Base-by-base conservation (phyloP, 768 basidiomycete genomes). In the Phylloporus rhodoxanthus region DNA sequence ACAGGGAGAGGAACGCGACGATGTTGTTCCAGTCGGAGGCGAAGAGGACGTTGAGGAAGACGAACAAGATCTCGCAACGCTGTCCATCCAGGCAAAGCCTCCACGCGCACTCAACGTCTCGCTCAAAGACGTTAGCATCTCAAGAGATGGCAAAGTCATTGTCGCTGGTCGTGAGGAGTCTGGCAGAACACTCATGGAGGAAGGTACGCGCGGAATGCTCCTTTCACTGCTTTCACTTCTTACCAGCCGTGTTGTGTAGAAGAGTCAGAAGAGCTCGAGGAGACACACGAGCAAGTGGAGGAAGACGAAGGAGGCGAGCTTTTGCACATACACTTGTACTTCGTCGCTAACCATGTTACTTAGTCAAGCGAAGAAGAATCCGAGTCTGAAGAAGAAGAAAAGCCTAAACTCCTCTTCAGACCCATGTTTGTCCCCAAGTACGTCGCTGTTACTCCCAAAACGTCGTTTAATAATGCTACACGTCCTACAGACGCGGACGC, bases 391-490 rank as follows among this genome's bases (percentile, higher is more conserved):
- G 89, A 88, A 50, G 83, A 84, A 50, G 82, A 85, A 64, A 74
- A 80, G 38, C 79, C 82, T 4, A 85, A 87, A 65, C 71, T 81
- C 6, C 80, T 84, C 55, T 92, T 95, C 68, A 76, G 94, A 54
- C 96, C 96, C 2, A 87, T 95, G 1, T 99, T 97, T 66, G 81
- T 98, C 15, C 89, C 89, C 47, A 98, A 98, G 94, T 94, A 63
- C 51, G 85, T 69, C 43, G 2, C 30, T 26, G 25, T 20, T 15
- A 17, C 9, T 17, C 55, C 32, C 41, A 43, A 40, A 13, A 41
- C 37, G 39, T 32, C 21, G 9, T 19, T 44, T 32, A 32, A 45
- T 48, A 17, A 62, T 43, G 11, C 29, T 25, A 41, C 11, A 15
- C 42, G 48, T 42, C 32, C 39, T 57, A 21, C 56, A 91, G 90